Conservation (phyloP, 1,284 basidiomycete species). For the Sutorius eximius region DNA sequence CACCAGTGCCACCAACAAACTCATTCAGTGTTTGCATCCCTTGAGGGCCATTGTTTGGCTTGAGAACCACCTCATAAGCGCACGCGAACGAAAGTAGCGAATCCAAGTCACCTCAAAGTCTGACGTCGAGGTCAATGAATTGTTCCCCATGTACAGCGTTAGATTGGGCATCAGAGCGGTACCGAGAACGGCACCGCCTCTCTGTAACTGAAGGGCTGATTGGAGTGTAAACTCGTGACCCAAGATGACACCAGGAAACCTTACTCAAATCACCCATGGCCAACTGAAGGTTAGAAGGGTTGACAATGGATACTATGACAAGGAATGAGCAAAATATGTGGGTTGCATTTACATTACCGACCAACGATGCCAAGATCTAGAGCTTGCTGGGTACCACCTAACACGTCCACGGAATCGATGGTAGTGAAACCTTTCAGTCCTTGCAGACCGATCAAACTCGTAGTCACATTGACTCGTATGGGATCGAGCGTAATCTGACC, state of each 20-base stretch:
- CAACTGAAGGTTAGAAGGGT: constrained; percentile 72
- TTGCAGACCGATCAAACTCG: constrained; percentile 60
- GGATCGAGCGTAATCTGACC: constrained; percentile 71
- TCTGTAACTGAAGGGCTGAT: constrained; percentile 55
- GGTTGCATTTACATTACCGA: constrained; percentile 20
- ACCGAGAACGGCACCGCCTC: constrained; percentile 53
- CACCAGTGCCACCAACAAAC: constrained; percentile 63
- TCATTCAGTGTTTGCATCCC: constrained; percentile 68
- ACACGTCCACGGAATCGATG: constrained; percentile 67
- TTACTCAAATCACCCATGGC: constrained; percentile 59
- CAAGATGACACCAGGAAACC: constrained; percentile 18
- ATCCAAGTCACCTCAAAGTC: constrained; percentile 44
- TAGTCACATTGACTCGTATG: constrained; percentile 76
- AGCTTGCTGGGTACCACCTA: constrained; percentile 64
- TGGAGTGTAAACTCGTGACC: background rate
- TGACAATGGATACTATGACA: constrained; percentile 57
- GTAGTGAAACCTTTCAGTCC: constrained; percentile 60
- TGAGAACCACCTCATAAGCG: constrained; percentile 12
- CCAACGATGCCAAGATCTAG: constrained; percentile 63
- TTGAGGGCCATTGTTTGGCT: constrained; percentile 64
- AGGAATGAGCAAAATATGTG: background rate
- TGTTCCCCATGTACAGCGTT: constrained; percentile 58
- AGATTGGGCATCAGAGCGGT: constrained; percentile 61
- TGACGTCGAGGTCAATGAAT: constrained; percentile 49
- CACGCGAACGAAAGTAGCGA: background rate